Evolutionary conservation across 139 green algal species (phyloP).

Genomic region (Diplosphaera chodatii): DNA sequence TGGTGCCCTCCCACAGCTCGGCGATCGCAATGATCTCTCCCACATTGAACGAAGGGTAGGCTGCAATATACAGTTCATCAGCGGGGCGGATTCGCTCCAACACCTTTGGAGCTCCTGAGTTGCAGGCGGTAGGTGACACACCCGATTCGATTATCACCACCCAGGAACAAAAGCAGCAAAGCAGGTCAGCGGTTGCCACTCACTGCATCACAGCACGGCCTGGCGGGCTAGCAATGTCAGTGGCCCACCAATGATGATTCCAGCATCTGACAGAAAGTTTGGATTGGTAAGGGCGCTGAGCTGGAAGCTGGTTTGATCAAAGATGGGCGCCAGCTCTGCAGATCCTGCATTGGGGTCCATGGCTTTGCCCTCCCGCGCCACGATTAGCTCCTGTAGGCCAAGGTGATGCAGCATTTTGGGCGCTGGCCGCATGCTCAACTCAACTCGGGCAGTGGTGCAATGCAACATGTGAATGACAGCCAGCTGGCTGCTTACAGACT

Average conservation of each 20-base stretch:
- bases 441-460: too few species aligned
- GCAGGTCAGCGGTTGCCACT: too few species aligned
- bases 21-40: conserved; percentile 63
- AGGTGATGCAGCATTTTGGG: too few species aligned
- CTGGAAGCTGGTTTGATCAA: conserved; percentile 46
- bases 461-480: neutral
- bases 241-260: conserved; percentile 28
- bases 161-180: too few species aligned
- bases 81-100: conserved; percentile 23
- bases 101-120: conserved; percentile 21
- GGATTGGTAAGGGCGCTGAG: conserved; percentile 54
- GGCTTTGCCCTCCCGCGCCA: conserved; percentile 42
- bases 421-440: too few species aligned
- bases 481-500: conserved; percentile 10
- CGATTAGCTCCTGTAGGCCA: conserved; percentile 38
- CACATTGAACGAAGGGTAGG: conserved; percentile 67
- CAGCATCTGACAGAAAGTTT: conserved; percentile 43
- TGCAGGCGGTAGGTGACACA: too few species aligned
- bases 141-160: too few species aligned
- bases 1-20: conserved; percentile 49
- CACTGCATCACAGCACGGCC: too few species aligned
- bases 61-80: conserved; percentile 63
- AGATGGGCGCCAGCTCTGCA: conserved; percentile 35
- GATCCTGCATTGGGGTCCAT: conserved; percentile 40
- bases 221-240: too few species aligned